Evolutionary conservation across 108 stramenopile species (phyloP).

Genomic region (Pseudonitzschia pungens): DNA sequence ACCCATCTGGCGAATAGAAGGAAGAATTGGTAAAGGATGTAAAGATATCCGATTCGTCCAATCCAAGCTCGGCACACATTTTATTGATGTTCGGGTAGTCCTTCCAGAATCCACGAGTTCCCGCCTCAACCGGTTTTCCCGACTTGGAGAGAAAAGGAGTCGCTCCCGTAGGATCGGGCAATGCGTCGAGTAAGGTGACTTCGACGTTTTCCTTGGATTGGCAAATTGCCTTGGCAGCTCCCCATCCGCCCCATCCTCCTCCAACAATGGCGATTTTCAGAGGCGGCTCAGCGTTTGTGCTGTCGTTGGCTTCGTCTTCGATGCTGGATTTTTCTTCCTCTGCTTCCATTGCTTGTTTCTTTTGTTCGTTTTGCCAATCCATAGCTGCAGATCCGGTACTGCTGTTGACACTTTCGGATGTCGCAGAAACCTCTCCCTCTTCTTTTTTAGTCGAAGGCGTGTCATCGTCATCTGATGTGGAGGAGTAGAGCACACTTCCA

Average conservation of each 20-base stretch:
- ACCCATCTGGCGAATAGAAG: constrained; percentile 92
- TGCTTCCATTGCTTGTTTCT: not conserved
- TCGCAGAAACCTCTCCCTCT: not conserved
- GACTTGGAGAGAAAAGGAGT: constrained; percentile 70
- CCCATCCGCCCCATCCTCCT: constrained; percentile 95
- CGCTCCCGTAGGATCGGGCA: constrained; percentile 77
- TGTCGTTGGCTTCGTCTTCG: not conserved
- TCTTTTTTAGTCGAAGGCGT: not conserved
- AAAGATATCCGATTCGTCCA: constrained; percentile 76
- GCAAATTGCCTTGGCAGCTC: constrained; percentile 88
- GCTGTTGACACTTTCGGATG: not conserved
- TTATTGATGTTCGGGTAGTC: constrained; percentile 93
- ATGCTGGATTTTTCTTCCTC: not conserved
- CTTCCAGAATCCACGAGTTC: constrained; percentile 93
- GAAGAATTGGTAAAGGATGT: constrained; percentile 88
- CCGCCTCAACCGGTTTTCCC: constrained; percentile 85
- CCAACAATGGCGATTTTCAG: constrained; percentile 83
- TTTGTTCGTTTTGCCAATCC: constrained; percentile 20
- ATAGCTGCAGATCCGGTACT: constrained; percentile 13
- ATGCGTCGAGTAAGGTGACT: constrained; percentile 83
- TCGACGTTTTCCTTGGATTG: constrained; percentile 60
- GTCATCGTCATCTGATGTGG: not conserved
- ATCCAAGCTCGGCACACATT: constrained; percentile 63
- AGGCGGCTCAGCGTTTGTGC: constrained; percentile 1
- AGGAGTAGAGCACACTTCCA: not conserved